Percentiles rank a stretch among this genome's conserved stretches.
Evolutionary conservation across 169 alveolate species (phyloP).

Genomic region (Plasmodium knowlesi): DNA sequence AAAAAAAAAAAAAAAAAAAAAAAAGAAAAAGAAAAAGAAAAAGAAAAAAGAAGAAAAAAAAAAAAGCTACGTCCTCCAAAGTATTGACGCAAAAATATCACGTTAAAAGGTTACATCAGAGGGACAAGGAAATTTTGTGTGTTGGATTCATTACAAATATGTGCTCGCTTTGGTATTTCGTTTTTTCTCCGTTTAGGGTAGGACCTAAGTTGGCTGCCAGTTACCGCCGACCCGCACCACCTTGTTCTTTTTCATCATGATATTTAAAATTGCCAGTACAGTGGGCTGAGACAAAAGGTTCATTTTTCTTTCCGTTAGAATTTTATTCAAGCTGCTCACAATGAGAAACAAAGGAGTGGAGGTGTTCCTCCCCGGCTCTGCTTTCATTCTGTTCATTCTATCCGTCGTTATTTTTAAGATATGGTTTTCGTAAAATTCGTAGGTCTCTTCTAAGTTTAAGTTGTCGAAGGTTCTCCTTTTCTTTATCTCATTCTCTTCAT

Average conservation of each 20-base stretch:
- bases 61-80: neutral
- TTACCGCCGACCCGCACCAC: conserved; percentile 54
- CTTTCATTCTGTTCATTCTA: conserved; percentile 61
- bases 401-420: conserved; percentile 48
- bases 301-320: conserved; percentile 16
- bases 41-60: too few relatives aligned
- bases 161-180: neutral
- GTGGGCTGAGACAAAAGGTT: conserved; percentile 19
- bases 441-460: conserved; percentile 41
- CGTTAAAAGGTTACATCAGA: neutral
- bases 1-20: too few relatives aligned
- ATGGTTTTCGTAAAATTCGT: conserved; percentile 63
- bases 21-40: too few relatives aligned
- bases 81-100: neutral
- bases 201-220: conserved; percentile 42
- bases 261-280: conserved; percentile 51
- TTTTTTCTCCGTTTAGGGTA: neutral
- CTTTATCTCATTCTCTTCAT: conserved; percentile 47
- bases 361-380: conserved; percentile 62
- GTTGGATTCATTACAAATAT: neutral
- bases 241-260: conserved; percentile 53
- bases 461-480: conserved; percentile 39
- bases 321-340: conserved; percentile 45
- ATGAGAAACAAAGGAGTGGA: conserved; percentile 62
- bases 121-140: neutral